A percentile compares a stretch with the other conserved stretches of the same genome.
Evolutionary conservation across 106 monocot genomes (phyloP).

Genomic region (Dioscorea dumetorum): DNA sequence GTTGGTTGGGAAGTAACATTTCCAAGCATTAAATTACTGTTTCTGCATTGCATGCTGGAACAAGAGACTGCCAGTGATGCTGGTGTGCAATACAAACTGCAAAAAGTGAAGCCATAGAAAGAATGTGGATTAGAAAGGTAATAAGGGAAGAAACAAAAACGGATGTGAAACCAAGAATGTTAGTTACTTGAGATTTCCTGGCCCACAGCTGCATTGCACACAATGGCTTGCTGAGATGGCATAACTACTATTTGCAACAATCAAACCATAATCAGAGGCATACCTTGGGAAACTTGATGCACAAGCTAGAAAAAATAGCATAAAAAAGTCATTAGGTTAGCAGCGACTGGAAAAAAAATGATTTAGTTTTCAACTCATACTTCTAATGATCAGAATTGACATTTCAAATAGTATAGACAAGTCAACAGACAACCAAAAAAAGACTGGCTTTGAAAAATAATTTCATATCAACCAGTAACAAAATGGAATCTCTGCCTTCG

Average conservation of each 20-base stretch:
- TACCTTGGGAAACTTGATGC: slow-evolving; percentile 60
- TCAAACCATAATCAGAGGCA: slow-evolving; percentile 70
- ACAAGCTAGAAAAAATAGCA: slow-evolving; percentile 47
- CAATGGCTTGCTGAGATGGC: slow-evolving; percentile 76
- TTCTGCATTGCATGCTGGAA: slow-evolving; percentile 88
- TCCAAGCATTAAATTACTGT: slow-evolving; percentile 83
- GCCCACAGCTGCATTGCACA: slow-evolving; percentile 91
- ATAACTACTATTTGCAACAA: slow-evolving; percentile 89
- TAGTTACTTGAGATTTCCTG: slow-evolving; percentile 70
- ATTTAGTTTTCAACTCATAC: no score
- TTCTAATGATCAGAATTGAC: no score
- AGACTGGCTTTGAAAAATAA: no score
- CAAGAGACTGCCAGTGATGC: slow-evolving; percentile 75
- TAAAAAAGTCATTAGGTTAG: neutral
- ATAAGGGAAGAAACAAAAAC: neutral
- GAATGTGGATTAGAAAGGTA: neutral
- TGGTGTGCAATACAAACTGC: slow-evolving; percentile 85
- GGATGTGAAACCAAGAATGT: neutral
- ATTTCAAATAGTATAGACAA: no score
- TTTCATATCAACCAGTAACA: no score
- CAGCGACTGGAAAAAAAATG: no score
- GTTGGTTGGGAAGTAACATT: slow-evolving; percentile 60
- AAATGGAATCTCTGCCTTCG: no score
- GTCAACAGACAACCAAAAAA: no score
- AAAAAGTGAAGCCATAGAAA: slow-evolving; percentile 2